phyloP scores from a whole-genome alignment of 495 filamentous ascomycete genomes.

The Annulohypoxylon nitens region DNA sequence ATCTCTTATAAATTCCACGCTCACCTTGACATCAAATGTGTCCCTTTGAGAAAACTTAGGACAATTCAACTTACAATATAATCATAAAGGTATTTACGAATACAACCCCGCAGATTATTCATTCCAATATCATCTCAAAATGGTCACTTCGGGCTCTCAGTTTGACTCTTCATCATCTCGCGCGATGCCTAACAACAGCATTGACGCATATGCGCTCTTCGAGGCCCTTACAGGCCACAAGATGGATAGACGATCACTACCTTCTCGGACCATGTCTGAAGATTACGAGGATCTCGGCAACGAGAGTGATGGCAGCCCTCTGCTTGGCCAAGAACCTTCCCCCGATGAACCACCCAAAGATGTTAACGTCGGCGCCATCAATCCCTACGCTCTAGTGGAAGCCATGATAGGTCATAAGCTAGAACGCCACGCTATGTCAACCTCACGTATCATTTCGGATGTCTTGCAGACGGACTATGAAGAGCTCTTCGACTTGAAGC shows the following conservation, averaged over 20 bases:
- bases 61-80: no score
- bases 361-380: constrained; percentile 54
- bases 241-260: constrained; percentile 43
- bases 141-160: constrained; percentile 44
- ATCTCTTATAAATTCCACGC: no score
- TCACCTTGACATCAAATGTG: no score
- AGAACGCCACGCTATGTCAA: constrained; percentile 45
- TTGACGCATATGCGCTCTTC: constrained; percentile 55
- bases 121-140: constrained; percentile 28
- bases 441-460: constrained; percentile 49
- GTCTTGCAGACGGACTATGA: constrained; percentile 59
- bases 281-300: constrained; percentile 47
- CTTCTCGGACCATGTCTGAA: constrained; percentile 43
- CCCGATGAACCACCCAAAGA: constrained; percentile 55
- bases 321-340: constrained; percentile 40
- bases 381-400: constrained; percentile 57
- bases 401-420: constrained; percentile 54
- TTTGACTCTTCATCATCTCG: constrained; percentile 29
- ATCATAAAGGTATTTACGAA: no score
- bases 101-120: constrained; percentile 15
- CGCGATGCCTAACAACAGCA: constrained; percentile 33
- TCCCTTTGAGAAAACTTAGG: no score
- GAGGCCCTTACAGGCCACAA: constrained; percentile 54
- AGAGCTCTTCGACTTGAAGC: constrained; percentile 58
- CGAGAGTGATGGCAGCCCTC: constrained; percentile 24